Base-by-base conservation (phyloP, 2,329 filamentous ascomycete genomes). In the Remersonia thermophila region DNA sequence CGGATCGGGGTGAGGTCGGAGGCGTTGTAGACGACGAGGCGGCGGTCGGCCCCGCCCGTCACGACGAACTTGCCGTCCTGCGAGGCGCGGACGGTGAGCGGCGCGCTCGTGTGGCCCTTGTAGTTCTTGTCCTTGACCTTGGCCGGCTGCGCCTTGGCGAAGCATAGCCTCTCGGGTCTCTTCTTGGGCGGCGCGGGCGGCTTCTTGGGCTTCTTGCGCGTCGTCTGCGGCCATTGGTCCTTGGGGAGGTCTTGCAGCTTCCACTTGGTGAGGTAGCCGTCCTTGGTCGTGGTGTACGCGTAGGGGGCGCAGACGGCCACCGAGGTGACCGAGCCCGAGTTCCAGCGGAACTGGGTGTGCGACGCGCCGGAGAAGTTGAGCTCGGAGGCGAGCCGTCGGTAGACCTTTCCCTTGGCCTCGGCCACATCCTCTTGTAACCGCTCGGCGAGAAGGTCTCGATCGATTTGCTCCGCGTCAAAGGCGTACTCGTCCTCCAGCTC, bases 401-500 rank as follows among this genome's bases (percentile, higher is more conserved):
- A 96, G 33, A 94, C 71, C 49, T 81, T 80, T 39, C 91, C 91
- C 62, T 95, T 95, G 38, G 76, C 75, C 61, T 95, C 91, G 35
- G 91, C 79, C 30, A 91, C 83, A 55, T 96, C 91, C 60, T 95
- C 85, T 58, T 89, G 78, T 50, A 98, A 65, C 49, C 87, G 69
- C 57, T 93, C 83, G 29, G 89, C 86, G 51, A 98, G 87, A 49
- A 95, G 64, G 54, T 98, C 91, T 40, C 81, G 72, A 61, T 96
- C 91, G 40, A 98, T 83, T 36, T 96, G 84, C 49, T 80, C 86
- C 7, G 91, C 91, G 60, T 98, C 86, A 53, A 96, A 98, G 27
- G 86, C 91, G 36, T 71, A 71, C 45, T 85, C 81, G 49, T 93
- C 80, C 39, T 67, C 58, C 17, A 66, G 60, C 48, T 55, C 46